Evolutionary conservation across 768 basidiomycete genomes (phyloP), one percentile per base, ranked within the genome.

Genomic region (Suillus cothurnatus): DNA sequence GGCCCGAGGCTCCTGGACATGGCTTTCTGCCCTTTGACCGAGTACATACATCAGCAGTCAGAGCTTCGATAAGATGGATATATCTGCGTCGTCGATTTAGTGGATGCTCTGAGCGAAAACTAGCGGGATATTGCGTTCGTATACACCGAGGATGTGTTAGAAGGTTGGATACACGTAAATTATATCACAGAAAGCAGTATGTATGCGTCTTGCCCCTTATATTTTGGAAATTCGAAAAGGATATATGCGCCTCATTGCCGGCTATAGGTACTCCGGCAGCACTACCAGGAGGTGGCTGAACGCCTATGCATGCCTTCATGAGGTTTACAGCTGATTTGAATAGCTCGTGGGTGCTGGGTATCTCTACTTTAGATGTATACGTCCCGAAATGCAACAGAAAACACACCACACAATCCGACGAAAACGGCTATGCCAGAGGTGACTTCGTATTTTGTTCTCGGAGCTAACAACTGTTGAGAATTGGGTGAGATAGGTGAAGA

Each of bases 281-380:
- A 47, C 45, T 47, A 4, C 45, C 2, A 5, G 12, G 26, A 50
- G 68, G 69, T 7, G 69, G 64, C 15, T 69, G 73, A 31, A 71
- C 66, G 14, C 73, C 72, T 34, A 69, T 76, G 39, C 86, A 86
- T 12, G 87, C 83, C 71, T 93, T 91, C 0, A 91, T 89, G 65
- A 93, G 81, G 69, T 90, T 91, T 9, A 88, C 86, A 14, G 89
- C 86, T 1, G 90, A 82, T 75, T 93, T 92, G 79, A 87, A 85
- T 43, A 91, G 83, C 71, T 93, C 91, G 70, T 93, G 89, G 11
- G 88, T 83, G 67, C 90, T 92, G 66, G 21, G n/a, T n/a, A 45
- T 6, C 9, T 21, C 45, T n/a, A 45, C 11, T 45, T n/a, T 45
- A n/a, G 9, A 45, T n/a, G n/a, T 45, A 45, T 12, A 45, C 4